phyloP scores from a whole-genome alignment of 345 rosid species.

The Euclidium syriacum region DNA sequence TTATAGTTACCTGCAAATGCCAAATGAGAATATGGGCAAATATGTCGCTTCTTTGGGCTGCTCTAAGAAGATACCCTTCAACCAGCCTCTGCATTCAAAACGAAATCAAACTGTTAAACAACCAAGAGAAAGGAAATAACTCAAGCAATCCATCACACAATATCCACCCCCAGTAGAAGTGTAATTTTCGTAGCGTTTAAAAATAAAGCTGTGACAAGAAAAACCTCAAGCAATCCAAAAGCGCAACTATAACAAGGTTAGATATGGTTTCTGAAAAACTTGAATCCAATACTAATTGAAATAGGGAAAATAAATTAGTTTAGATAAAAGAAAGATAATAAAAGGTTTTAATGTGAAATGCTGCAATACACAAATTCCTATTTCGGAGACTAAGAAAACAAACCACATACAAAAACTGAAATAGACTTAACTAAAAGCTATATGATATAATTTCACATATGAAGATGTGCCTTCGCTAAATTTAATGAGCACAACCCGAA shows the following conservation, averaged over 20 bases:
- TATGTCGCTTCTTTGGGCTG: slow-evolving; percentile 92
- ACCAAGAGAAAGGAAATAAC: slow-evolving; percentile 8
- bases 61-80: slow-evolving; percentile 97
- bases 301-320: not conserved
- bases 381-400: not conserved
- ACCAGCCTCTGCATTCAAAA: slow-evolving; percentile 66
- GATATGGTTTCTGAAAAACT: not conserved
- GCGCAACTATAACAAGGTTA: not conserved
- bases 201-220: slow-evolving; percentile 6
- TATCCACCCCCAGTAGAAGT: not conserved
- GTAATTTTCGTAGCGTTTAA: not conserved
- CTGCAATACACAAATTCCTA: not conserved
- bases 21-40: slow-evolving; percentile 97
- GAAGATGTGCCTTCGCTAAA: slow-evolving; percentile 7
- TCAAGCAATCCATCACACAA: not conserved
- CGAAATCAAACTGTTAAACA: not conserved
- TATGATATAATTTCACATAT: not conserved
- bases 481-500: not conserved
- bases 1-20: slow-evolving; percentile 76
- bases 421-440: not conserved
- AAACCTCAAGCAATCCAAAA: not conserved
- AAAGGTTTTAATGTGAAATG: not conserved
- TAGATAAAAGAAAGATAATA: not conserved
- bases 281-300: slow-evolving; percentile 2
- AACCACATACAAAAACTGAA: not conserved